These are phyloP conservation scores for Vitis rotundifolia DNA, from an alignment of 164 flowering plant species.

Conservation along the genomic window DNA sequence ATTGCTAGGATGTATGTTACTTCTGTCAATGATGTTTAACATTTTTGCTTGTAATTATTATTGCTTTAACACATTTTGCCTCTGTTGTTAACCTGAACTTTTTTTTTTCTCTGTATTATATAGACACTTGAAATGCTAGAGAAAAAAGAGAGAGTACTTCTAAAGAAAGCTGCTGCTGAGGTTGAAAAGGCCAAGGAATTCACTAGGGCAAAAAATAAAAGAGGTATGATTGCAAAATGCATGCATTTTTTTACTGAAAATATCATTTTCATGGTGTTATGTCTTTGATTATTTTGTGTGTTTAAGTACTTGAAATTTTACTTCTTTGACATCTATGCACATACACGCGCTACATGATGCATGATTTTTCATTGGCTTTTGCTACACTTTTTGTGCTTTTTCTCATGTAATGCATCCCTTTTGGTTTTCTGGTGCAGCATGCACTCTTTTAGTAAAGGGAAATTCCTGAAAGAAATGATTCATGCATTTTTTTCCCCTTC, in stretches of 20 bases:
- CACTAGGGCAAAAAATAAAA: slow-evolving; percentile 69
- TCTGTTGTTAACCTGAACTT: background rate
- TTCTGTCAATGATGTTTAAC: too few relatives aligned
- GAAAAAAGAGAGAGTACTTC: slow-evolving; percentile 73
- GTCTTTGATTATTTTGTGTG: background rate
- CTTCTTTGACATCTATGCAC: background rate
- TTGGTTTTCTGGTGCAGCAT: too few relatives aligned
- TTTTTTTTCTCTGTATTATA: slow-evolving; percentile 3
- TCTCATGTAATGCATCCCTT: background rate
- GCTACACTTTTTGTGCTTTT: background rate
- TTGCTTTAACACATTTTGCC: background rate
- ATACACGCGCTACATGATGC: too few relatives aligned
- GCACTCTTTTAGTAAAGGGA: too few relatives aligned
- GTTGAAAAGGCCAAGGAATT: slow-evolving; percentile 74
- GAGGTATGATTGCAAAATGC: slow-evolving; percentile 39
- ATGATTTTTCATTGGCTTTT: too few relatives aligned
- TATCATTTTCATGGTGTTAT: background rate
- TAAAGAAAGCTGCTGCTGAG: slow-evolving; percentile 65
- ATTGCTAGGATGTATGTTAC: too few relatives aligned
- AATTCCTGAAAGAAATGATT: too few relatives aligned
- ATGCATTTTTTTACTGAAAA: background rate
- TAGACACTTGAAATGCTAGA: slow-evolving; percentile 81
- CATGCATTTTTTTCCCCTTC: too few relatives aligned
- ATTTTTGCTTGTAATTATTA: too few relatives aligned
- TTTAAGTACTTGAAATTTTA: background rate